phyloP scores from a whole-genome alignment of 768 basidiomycete genomes.

The Psilocybe azurescens region DNA sequence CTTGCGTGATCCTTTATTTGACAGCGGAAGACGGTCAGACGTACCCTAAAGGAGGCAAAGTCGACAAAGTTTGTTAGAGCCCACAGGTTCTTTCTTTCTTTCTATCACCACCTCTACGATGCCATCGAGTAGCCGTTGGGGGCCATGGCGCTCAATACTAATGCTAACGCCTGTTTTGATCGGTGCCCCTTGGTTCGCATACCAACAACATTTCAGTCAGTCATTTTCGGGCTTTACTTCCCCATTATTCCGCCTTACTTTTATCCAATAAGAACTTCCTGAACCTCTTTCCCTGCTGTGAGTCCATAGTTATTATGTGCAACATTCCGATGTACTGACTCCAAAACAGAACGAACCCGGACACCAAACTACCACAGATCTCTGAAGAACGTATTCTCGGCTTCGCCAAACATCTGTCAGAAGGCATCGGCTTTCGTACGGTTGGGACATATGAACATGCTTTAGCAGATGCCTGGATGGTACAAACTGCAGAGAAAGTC shows the following conservation, averaged over 20 bases:
- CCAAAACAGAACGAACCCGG: conserved; percentile 45
- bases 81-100: background rate
- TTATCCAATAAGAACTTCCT: conserved; percentile 52
- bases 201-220: conserved; percentile 55
- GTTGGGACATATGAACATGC: conserved; percentile 92
- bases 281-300: conserved; percentile 59
- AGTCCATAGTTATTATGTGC: conserved; percentile 21
- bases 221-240: conserved; percentile 7
- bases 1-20: background rate
- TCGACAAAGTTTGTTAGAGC: background rate
- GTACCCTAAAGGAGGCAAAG: conserved; percentile 15
- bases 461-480: conserved; percentile 82
- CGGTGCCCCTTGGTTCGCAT: conserved; percentile 49
- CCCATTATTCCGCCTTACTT: background rate
- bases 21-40: conserved; percentile 9
- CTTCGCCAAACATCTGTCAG: conserved; percentile 72
- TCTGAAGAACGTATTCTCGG: conserved; percentile 73
- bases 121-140: conserved; percentile 49
- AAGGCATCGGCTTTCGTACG: conserved; percentile 89
- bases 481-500: conserved; percentile 65
- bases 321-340: conserved; percentile 5
- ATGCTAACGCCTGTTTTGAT: conserved; percentile 60
- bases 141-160: conserved; percentile 62
- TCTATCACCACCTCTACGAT: conserved; percentile 21
- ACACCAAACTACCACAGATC: conserved; percentile 67